Conservation (phyloP, 495 filamentous ascomycete genomes). For the Annulohypoxylon nitens region DNA sequence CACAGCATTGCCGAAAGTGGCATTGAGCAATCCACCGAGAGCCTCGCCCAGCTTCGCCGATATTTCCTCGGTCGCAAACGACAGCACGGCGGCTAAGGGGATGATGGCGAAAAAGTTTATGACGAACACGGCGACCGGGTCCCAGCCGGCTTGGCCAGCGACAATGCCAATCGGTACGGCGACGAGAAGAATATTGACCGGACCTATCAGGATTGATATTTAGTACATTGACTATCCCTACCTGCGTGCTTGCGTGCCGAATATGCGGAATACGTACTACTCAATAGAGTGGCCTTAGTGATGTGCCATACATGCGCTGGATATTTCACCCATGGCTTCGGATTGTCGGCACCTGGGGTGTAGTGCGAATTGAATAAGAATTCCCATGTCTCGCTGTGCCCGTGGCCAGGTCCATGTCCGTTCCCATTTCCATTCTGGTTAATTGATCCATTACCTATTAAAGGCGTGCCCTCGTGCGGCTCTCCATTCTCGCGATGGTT, state of each 20-base stretch:
- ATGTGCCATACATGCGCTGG: constrained; percentile 67
- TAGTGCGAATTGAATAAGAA: constrained; percentile 60
- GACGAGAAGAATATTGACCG: constrained; percentile 87
- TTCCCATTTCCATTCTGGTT: constrained; percentile 36
- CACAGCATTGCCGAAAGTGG: constrained; percentile 98
- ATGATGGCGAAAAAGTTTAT: constrained; percentile 98
- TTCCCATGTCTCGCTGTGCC: constrained; percentile 49
- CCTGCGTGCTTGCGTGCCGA: not conserved
- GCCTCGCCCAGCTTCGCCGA: constrained; percentile 87
- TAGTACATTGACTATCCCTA: constrained; percentile 15
- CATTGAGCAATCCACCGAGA: constrained; percentile 92
- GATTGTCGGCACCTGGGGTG: constrained; percentile 63
- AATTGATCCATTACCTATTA: constrained; percentile 42
- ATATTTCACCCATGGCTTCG: constrained; percentile 68
- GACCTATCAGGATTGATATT: constrained; percentile 60
- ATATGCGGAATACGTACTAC: constrained; percentile 59
- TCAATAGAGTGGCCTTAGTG: constrained; percentile 66
- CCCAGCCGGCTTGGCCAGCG: constrained; percentile 77
- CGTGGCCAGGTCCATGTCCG: constrained; percentile 8
- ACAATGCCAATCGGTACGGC: constrained; percentile 93
- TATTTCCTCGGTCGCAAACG: constrained; percentile 96
- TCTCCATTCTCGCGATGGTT: constrained; percentile 43
- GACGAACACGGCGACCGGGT: constrained; percentile 81
- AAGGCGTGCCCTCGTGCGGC: constrained; percentile 53
- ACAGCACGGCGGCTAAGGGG: constrained; percentile 89